phyloP scores from a whole-genome alignment of 1,284 basidiomycete species.

The Fomitopsis schrenkii region DNA sequence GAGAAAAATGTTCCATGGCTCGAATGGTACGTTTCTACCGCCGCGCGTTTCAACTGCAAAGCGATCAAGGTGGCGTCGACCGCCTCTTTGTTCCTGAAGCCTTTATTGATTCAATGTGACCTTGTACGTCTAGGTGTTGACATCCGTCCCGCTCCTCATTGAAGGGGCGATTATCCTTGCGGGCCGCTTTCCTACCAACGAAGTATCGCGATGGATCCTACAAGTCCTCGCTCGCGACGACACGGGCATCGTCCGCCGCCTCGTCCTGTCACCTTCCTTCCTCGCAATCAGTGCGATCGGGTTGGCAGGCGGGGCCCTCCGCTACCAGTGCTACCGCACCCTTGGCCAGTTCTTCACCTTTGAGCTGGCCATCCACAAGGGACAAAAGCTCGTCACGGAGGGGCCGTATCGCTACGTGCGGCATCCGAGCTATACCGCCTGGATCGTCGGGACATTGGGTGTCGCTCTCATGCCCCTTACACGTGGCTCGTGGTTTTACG shows the following conservation, averaged over 20 bases:
- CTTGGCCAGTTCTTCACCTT: slow-evolving; percentile 2
- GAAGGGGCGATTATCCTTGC: slow-evolving; percentile 38
- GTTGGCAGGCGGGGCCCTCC: background rate
- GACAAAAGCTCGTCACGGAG: background rate
- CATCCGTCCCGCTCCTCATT: background rate
- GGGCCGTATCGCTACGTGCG: slow-evolving; percentile 4
- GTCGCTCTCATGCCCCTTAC: background rate
- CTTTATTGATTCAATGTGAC: too few species aligned
- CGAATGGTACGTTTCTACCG: background rate
- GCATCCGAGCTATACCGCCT: slow-evolving; percentile 2
- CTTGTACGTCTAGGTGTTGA: background rate
- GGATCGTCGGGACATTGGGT: background rate
- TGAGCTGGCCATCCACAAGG: background rate
- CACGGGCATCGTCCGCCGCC: slow-evolving; percentile 4
- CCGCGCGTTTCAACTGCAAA: background rate
- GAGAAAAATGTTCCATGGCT: background rate
- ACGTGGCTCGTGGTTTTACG: slow-evolving; percentile 1
- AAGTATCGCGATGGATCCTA: slow-evolving; percentile 20
- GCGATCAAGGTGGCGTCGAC: background rate
- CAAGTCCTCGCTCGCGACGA: background rate
- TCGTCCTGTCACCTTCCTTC: slow-evolving; percentile 22
- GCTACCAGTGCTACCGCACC: slow-evolving; percentile 1
- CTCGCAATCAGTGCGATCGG: slow-evolving; percentile 17
- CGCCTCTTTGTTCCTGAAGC: too few species aligned
- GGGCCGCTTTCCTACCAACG: slow-evolving; percentile 51